Conservation (phyloP, 2,329 filamentous ascomycete species). For the Fusarium dlaminii region DNA sequence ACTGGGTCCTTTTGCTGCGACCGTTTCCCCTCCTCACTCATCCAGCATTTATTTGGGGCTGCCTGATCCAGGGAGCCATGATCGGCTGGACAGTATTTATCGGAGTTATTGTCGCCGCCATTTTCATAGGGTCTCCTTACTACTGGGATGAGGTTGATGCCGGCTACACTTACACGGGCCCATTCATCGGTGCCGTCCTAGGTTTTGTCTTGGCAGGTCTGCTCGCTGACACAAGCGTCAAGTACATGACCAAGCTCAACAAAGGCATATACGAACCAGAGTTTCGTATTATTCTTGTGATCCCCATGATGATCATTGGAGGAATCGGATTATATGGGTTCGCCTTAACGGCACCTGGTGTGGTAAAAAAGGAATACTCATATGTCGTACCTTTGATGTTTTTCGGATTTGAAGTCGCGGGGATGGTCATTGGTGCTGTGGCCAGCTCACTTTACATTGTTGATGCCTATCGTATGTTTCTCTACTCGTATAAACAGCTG, state of each 20-base stretch:
- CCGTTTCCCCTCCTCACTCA: conserved; percentile 87
- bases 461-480: conserved; percentile 82
- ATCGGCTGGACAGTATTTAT: conserved; percentile 98
- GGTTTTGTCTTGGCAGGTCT: conserved; percentile 81
- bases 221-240: conserved; percentile 77
- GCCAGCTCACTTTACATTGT: conserved; percentile 88
- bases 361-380: conserved; percentile 64
- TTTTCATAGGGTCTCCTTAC: conserved; percentile 82
- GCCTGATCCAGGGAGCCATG: conserved; percentile 84
- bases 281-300: conserved; percentile 83
- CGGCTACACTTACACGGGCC: conserved; percentile 87
- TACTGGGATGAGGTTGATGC: conserved; percentile 84
- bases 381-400: conserved; percentile 83
- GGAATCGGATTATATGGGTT: conserved; percentile 86
- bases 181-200: conserved; percentile 83
- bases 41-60: conserved; percentile 83
- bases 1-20: conserved; percentile 71
- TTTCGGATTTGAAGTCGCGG: conserved; percentile 83
- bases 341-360: conserved; percentile 74
- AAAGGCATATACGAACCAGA: conserved; percentile 89
- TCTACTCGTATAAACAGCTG: not conserved
- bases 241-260: conserved; percentile 76
- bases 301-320: conserved; percentile 83
- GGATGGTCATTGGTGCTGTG: conserved; percentile 92
- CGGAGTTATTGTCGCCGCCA: conserved; percentile 81